These are phyloP conservation scores for Eurotiales sp. DNA, from an alignment of 2,329 filamentous ascomycete genomes.

Conservation along the genomic window DNA sequence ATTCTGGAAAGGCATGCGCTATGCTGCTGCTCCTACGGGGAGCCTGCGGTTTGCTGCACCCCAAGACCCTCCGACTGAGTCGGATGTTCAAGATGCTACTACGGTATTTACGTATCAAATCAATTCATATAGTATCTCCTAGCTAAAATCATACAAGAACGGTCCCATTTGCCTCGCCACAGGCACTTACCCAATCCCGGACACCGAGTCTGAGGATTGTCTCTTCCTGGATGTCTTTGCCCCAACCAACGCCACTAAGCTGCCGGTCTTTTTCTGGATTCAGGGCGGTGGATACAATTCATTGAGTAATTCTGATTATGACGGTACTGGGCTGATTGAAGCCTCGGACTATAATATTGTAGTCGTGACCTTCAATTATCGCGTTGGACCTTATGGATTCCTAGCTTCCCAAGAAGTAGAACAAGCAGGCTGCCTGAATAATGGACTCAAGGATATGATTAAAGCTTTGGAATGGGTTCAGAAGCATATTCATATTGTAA, in stretches of 20 bases:
- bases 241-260: constrained; percentile 35
- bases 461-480: constrained; percentile 24
- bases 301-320: constrained; percentile 57
- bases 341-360: constrained; percentile 37
- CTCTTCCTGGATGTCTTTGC: constrained; percentile 42
- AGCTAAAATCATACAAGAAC: constrained; percentile 28
- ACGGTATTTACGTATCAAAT: constrained; percentile 39
- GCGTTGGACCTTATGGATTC: constrained; percentile 26
- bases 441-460: constrained; percentile 22
- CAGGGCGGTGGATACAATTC: constrained; percentile 61
- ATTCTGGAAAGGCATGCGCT: constrained; percentile 72
- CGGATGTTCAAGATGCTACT: constrained; percentile 52
- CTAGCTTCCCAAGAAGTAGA: constrained; percentile 45
- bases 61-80: constrained; percentile 52
- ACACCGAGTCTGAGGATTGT: constrained; percentile 45
- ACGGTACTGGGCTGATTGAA: constrained; percentile 59
- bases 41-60: constrained; percentile 65
- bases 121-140: neutral
- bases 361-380: constrained; percentile 24
- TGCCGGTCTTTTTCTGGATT: constrained; percentile 63
- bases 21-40: constrained; percentile 65
- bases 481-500: constrained; percentile 29
- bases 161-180: constrained; percentile 62
- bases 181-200: constrained; percentile 59
- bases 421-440: constrained; percentile 25